phyloP scores from a whole-genome alignment of 345 rosid species.

The Eucalyptus cladocalyx region DNA sequence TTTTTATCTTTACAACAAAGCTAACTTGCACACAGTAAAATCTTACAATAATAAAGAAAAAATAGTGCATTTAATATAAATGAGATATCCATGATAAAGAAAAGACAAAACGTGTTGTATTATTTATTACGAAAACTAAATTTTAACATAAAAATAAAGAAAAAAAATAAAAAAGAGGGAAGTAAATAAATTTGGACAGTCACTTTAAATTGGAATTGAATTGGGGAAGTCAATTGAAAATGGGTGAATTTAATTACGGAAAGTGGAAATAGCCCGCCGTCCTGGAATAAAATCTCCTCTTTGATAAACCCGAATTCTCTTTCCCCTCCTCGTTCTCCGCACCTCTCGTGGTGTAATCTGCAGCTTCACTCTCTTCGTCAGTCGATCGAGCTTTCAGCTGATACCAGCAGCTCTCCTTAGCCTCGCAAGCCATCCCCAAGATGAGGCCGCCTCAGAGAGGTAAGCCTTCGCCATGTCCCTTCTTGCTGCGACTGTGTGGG shows the following conservation, averaged over 20 bases:
- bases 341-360: neutral
- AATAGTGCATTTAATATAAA: neutral
- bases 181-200: neutral
- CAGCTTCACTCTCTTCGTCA: neutral
- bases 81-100: too few relatives aligned
- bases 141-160: neutral
- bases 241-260: neutral
- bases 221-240: neutral
- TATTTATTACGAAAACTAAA: neutral
- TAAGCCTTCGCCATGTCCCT: neutral
- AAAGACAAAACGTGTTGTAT: neutral
- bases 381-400: neutral
- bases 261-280: neutral
- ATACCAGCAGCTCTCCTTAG: neutral
- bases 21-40: neutral
- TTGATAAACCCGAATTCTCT: neutral
- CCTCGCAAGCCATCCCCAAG: neutral
- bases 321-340: neutral
- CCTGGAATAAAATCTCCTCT: neutral
- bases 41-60: neutral
- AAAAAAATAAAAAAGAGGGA: too few relatives aligned
- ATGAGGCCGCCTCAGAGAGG: neutral
- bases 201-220: neutral
- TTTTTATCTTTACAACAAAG: neutral
- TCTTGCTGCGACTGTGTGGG: neutral